Evolutionary conservation across 2,329 filamentous ascomycete species (phyloP), one percentile per base, ranked within the genome.

Genomic region (Nothophaeocryptopus gaeumannii): DNA sequence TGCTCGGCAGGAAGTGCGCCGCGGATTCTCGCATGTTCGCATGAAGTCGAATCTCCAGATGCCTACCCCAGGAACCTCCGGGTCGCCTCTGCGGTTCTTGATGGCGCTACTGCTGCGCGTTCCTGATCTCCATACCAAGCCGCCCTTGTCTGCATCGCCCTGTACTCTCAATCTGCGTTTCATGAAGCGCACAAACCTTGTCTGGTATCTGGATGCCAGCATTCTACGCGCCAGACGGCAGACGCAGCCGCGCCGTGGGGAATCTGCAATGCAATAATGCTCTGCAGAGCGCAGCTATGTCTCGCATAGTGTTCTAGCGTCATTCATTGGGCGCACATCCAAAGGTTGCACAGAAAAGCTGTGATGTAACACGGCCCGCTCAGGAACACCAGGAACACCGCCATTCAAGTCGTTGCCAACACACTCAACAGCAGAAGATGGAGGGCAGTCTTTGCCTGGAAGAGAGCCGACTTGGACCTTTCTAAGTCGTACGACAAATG

Each of bases 71-170:
- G 20, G 20, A 26, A 26, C 20, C 20, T 26, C 20, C 7, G 20
- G 20, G 20, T 26, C 20, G 20, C 20, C 20, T 26, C 20, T 26
- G 20, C 20, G 54, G 39, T 54, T 32, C 50, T 20, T 51, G 45
- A 51, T 50, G 48, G 51, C 61, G 59, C 62, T 62, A 59, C 53
- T 58, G 60, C 60, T 60, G 59, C 62, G 54, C 59, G 61, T 65
- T 64, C 59, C 63, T 65, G 62, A 63, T 62, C 61, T 58, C 40
- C 63, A 63, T 60, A 54, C 55, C 58, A 51, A 52, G 53, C 59
- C 52, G 53, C 52, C 40, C 41, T 38, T 43, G 45, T 44, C 50
- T 51, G 50, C 55, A 54, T 45, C 39, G 26, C 16, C 20, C 34
- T 41, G 39, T 41, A 30, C 33, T 39, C 39, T 35, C 20, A 26